Conservation (phyloP, 345 rosid species). For the Salix arbutifolia region DNA sequence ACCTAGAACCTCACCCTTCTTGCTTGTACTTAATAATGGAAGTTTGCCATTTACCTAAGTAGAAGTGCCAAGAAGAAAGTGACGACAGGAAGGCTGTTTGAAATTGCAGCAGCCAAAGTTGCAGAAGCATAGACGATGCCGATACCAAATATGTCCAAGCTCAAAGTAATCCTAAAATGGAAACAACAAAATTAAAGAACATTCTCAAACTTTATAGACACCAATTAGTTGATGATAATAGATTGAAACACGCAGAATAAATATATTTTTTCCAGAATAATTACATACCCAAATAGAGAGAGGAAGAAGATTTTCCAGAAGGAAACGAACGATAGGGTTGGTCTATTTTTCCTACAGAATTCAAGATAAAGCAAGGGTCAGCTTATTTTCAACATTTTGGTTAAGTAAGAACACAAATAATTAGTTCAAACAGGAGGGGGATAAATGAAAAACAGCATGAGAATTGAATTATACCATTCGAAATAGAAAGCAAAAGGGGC, state of each 20-base stretch:
- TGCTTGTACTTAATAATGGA: not conserved
- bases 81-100: conserved; percentile 78
- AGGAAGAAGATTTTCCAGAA: conserved; percentile 75
- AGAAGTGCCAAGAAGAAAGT: conserved; percentile 84
- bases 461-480: conserved; percentile 49
- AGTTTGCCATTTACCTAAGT: conserved; percentile 41
- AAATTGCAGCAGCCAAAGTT: conserved; percentile 79
- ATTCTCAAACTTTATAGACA: not conserved
- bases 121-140: conserved; percentile 75
- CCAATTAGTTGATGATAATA: not conserved
- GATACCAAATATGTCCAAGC: conserved; percentile 60
- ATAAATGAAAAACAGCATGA: not conserved
- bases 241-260: not conserved
- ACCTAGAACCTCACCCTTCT: not conserved
- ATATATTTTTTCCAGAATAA: too few species aligned
- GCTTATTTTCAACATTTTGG: too few species aligned
- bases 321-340: conserved; percentile 55
- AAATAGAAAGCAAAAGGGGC: conserved; percentile 63
- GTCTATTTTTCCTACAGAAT: conserved; percentile 57
- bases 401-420: not conserved
- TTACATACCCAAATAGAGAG: conserved; percentile 62
- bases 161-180: conserved; percentile 50
- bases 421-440: not conserved
- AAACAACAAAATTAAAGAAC: not conserved
- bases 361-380: not conserved